phyloP scores from a whole-genome alignment of 75 land plant genomes.

The Cryptomeria japonica region DNA sequence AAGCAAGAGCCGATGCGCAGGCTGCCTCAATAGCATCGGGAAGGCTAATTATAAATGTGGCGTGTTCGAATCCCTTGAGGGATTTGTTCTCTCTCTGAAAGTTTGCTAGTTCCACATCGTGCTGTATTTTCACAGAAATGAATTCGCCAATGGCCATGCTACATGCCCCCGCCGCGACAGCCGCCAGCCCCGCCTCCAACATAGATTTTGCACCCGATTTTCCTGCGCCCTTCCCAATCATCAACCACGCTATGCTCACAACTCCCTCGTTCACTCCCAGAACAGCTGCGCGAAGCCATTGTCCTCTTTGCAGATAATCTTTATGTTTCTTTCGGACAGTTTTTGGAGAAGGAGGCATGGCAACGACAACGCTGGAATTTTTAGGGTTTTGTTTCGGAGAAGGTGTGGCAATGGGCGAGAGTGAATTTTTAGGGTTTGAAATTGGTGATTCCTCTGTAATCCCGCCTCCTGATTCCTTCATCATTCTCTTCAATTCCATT shows the following conservation, averaged over 20 bases:
- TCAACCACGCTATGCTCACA: conserved; percentile 69
- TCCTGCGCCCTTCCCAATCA: conserved; percentile 79
- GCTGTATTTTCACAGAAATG: conserved; percentile 81
- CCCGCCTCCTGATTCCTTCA: not conserved
- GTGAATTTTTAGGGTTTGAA: not conserved
- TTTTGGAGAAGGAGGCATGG: not conserved
- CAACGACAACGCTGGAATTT: not conserved
- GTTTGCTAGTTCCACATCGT: conserved; percentile 59
- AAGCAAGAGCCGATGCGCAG: conserved; percentile 50
- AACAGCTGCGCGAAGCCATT: conserved; percentile 85
- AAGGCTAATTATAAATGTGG: not conserved
- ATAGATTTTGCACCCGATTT: conserved; percentile 50
- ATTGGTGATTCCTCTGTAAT: not conserved
- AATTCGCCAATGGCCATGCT: conserved; percentile 96
- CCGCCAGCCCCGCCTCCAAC: conserved; percentile 69
- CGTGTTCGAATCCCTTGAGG: too few species aligned
- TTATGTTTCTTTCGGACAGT: not conserved
- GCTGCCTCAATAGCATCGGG: conserved; percentile 47
- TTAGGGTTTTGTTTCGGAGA: not conserved
- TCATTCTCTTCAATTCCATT: not conserved
- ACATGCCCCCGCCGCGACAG: conserved; percentile 80
- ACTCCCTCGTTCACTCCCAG: conserved; percentile 88
- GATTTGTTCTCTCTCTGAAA: not conserved
- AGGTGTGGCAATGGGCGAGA: not conserved
- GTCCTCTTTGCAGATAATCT: conserved; percentile 70